These are phyloP conservation scores for Fusarium austroafricanum DNA, from an alignment of 2,329 filamentous ascomycete species.

Conservation along the genomic window DNA sequence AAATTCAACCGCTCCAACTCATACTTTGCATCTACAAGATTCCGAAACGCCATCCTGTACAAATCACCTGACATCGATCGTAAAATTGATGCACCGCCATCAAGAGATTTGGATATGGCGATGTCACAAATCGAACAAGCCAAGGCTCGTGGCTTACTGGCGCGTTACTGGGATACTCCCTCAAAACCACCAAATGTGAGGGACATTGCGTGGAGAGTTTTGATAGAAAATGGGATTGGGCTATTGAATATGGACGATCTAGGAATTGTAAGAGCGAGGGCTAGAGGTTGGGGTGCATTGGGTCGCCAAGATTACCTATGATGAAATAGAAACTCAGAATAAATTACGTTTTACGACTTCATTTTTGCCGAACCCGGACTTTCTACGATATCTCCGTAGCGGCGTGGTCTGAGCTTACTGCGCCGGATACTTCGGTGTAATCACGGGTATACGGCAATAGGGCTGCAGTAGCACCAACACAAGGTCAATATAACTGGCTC, in stretches of 20 bases:
- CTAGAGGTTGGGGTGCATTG: constrained; percentile 17
- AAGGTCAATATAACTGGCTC: too few relatives aligned
- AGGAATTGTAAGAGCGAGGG: constrained; percentile 19
- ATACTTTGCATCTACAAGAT: constrained; percentile 17
- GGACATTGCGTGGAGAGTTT: constrained; percentile 15
- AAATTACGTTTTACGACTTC: neutral
- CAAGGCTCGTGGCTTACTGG: constrained; percentile 6
- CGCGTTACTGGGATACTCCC: constrained; percentile 18
- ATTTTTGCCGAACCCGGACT: too few relatives aligned
- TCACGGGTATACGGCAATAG: too few relatives aligned
- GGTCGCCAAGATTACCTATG: neutral
- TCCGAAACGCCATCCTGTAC: constrained; percentile 15
- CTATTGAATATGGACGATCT: constrained; percentile 23
- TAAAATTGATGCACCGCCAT: neutral
- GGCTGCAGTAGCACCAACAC: too few relatives aligned
- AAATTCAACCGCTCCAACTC: constrained; percentile 20
- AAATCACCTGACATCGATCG: neutral
- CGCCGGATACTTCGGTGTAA: too few relatives aligned
- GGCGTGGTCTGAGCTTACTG: too few relatives aligned
- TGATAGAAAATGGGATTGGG: constrained; percentile 9
- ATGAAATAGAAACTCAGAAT: neutral
- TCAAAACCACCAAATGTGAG: constrained; percentile 16
- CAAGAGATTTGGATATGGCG: constrained; percentile 2
- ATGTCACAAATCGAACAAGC: constrained; percentile 20
- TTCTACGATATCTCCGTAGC: too few relatives aligned